Evolutionary conservation across 2,329 filamentous ascomycete genomes (phyloP).

Genomic region (Plectosphaerella plurivora): DNA sequence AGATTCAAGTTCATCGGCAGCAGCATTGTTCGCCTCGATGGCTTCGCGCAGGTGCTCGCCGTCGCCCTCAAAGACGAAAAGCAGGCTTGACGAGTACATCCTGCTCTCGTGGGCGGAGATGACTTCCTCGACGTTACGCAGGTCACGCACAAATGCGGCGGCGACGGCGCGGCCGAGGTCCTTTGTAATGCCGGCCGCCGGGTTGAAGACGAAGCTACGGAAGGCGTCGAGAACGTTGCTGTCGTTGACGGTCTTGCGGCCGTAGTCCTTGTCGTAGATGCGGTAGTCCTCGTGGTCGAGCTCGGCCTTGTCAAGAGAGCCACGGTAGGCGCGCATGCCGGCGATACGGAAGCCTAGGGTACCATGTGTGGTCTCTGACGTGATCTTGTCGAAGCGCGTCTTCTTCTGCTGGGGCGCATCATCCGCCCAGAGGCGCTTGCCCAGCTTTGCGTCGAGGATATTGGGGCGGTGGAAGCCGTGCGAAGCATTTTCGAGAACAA

Average conservation of each 20-base stretch:
- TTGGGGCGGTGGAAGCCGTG: slow-evolving; percentile 80
- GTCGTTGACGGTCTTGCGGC: slow-evolving; percentile 45
- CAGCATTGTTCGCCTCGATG: slow-evolving; percentile 49
- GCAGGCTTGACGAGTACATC: slow-evolving; percentile 60
- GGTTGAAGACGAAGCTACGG: slow-evolving; percentile 54
- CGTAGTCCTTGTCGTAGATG: slow-evolving; percentile 61
- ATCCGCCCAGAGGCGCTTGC: slow-evolving; percentile 80
- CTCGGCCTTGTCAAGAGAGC: slow-evolving; percentile 44
- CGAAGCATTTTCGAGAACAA: slow-evolving; percentile 82
- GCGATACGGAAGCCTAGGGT: slow-evolving; percentile 59
- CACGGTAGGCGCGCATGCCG: slow-evolving; percentile 61
- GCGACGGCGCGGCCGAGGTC: slow-evolving; percentile 54
- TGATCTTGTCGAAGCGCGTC: slow-evolving; percentile 55
- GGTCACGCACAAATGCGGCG: slow-evolving; percentile 46
- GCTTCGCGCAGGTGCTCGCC: slow-evolving; percentile 47
- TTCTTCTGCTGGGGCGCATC: slow-evolving; percentile 57
- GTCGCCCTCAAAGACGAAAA: slow-evolving; percentile 63
- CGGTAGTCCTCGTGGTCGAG: slow-evolving; percentile 52
- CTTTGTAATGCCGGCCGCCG: slow-evolving; percentile 52
- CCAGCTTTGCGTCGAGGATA: slow-evolving; percentile 90
- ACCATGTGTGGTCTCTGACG: slow-evolving; percentile 53
- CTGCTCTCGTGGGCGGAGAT: slow-evolving; percentile 53
- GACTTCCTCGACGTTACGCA: slow-evolving; percentile 47
- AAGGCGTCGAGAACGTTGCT: slow-evolving; percentile 52
- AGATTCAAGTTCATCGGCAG: slow-evolving; percentile 51